phyloP scores from a whole-genome alignment of 2,329 filamentous ascomycete species.

The Scytalidium sp. region DNA sequence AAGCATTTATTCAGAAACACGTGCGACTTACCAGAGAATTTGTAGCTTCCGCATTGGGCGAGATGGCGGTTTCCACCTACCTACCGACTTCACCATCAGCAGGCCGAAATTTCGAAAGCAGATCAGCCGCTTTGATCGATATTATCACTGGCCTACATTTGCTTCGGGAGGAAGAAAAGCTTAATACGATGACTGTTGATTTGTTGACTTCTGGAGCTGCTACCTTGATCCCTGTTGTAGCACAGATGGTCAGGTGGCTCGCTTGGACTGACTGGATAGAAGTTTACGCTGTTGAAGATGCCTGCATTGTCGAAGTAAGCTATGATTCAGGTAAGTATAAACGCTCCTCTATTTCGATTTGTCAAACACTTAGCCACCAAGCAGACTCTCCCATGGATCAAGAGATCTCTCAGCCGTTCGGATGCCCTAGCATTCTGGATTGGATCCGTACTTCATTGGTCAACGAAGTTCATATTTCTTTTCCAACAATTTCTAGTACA shows the following conservation, averaged over 20 bases:
- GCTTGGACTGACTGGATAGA: conserved; percentile 65
- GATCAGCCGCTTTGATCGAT: conserved; percentile 60
- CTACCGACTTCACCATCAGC: conserved; percentile 57
- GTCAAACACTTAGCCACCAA: conserved; percentile 1
- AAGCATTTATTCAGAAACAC: conserved; percentile 48
- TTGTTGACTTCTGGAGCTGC: conserved; percentile 39
- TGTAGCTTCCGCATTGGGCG: conserved; percentile 55
- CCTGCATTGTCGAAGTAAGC: conserved; percentile 45
- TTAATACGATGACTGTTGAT: conserved; percentile 60
- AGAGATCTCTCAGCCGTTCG: conserved; percentile 44
- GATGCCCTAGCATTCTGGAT: conserved; percentile 57
- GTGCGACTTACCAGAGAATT: conserved; percentile 64
- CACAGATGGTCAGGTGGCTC: conserved; percentile 81
- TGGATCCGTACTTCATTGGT: conserved; percentile 44
- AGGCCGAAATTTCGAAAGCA: conserved; percentile 49
- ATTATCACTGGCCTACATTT: conserved; percentile 78
- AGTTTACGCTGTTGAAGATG: conserved; percentile 60
- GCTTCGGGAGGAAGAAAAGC: conserved; percentile 84
- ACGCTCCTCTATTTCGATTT: background rate
- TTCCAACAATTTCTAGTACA: conserved; percentile 45
- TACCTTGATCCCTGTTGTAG: conserved; percentile 68
- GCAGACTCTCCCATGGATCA: conserved; percentile 13
- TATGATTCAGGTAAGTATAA: conserved; percentile 48
- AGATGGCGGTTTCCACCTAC: conserved; percentile 55
- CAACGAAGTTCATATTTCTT: conserved; percentile 30